Evolutionary conservation across 495 filamentous ascomycete genomes (phyloP).

Genomic region (Chaetomium tenue): DNA sequence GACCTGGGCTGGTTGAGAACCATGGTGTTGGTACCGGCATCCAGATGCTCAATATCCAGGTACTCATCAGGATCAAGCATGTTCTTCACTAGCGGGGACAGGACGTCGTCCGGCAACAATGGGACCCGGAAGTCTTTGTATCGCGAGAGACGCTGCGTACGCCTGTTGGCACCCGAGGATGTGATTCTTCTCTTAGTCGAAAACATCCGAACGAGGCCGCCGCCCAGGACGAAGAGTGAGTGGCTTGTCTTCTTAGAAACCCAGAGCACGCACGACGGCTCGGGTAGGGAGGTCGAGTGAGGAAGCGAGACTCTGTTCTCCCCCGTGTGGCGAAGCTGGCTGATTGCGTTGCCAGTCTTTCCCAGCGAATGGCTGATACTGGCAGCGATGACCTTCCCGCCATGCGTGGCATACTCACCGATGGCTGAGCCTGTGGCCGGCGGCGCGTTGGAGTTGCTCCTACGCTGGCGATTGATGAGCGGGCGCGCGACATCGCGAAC

Average conservation of each 20-base stretch:
- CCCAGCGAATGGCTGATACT: slow-evolving; percentile 81
- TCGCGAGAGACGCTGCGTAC: slow-evolving; percentile 48
- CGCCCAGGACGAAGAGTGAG: slow-evolving; percentile 57
- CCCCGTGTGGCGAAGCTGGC: slow-evolving; percentile 74
- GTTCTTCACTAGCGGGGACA: slow-evolving; percentile 45
- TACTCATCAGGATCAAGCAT: slow-evolving; percentile 51
- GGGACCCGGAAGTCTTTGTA: slow-evolving; percentile 67
- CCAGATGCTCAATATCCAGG: slow-evolving; percentile 48
- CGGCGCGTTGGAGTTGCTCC: slow-evolving; percentile 47
- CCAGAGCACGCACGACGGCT: slow-evolving; percentile 56
- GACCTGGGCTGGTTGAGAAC: slow-evolving; percentile 38
- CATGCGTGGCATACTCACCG: slow-evolving; percentile 66
- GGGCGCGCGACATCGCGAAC: slow-evolving; percentile 58
- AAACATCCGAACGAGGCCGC: slow-evolving; percentile 63
- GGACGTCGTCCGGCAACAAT: slow-evolving; percentile 49
- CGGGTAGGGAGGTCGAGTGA: slow-evolving; percentile 45
- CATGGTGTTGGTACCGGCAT: slow-evolving; percentile 44
- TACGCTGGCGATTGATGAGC: slow-evolving; percentile 49
- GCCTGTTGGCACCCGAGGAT: slow-evolving; percentile 39
- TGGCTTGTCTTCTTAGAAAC: slow-evolving; percentile 53
- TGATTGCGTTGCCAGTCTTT: slow-evolving; percentile 74
- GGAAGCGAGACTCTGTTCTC: slow-evolving; percentile 81
- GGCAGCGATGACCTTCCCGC: slow-evolving; percentile 76
- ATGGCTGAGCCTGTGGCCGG: slow-evolving; percentile 54
- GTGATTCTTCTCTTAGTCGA: slow-evolving; percentile 54